Base-by-base conservation (phyloP, 345 rosid species). In the Populus euphratica region DNA sequence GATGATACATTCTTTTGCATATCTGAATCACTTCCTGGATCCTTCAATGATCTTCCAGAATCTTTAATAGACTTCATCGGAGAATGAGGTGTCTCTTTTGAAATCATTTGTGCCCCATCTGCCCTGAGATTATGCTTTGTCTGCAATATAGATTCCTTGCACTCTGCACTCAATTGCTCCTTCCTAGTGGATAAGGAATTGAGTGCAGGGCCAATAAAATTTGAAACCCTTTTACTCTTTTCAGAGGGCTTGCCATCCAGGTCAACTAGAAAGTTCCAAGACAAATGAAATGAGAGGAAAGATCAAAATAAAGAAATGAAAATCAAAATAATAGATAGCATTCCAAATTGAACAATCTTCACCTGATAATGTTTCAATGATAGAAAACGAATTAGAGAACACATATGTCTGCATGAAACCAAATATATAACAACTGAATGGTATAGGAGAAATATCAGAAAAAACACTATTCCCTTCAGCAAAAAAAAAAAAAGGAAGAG, bases 321-420 rank as follows among this genome's bases (percentile, higher is more conserved):
- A 73, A 77, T 65, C 52, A 25, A 69, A 49, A 20, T 21, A 38
- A 75, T 75, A 68, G 18, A 59, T 52, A 63, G 56, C 31, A 76
- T 82, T 76, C 72, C 35, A 73, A 70, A 76, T 35, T 67, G 10
- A 79, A 76, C 61, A 78, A 72, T 70, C 77, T 77, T 80, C 81
- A 94, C 99, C 98, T 80, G 97, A 88, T 76, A 96, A 76, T 61
- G 99, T 96, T 83, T 96, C 95, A 12, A 96, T 64, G 76, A 96
- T 94, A 65, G 99, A 96, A 82, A 96, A 92, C 71, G 98, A 91
- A 84, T 88, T 91, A 79, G 97, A 92, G 91, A 96, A 96, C 50
- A 86, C 73, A 78, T 96, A 96, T 68, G 99, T 94, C 99, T 96
- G 98, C 94, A 88, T 78, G 41, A 76, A 44, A 80, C 38, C 81